These are phyloP conservation scores for Penicillium sclerotiorum DNA, from an alignment of 2,329 filamentous ascomycete genomes.

Conservation along the genomic window DNA sequence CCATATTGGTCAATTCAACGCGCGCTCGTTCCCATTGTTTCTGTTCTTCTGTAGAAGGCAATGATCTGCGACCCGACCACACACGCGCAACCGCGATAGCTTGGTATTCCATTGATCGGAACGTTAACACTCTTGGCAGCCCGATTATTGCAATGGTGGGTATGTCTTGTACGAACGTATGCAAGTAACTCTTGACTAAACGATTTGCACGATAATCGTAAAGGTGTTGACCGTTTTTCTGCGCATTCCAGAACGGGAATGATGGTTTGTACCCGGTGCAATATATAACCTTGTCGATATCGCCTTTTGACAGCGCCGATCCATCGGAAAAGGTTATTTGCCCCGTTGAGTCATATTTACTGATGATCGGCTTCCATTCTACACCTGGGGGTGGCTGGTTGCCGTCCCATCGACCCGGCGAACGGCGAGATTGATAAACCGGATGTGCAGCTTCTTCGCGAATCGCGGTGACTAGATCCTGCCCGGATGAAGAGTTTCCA, in stretches of 20 bases:
- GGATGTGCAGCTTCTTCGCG: background rate
- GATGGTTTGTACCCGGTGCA: constrained; percentile 2
- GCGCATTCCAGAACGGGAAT: constrained; percentile 1
- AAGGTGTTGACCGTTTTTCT: background rate
- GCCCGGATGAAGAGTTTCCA: background rate
- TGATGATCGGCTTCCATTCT: constrained; percentile 1
- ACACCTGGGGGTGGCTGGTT: background rate
- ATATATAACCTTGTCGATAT: constrained; percentile 3
- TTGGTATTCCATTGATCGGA: constrained; percentile 8
- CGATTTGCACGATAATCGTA: constrained; percentile 1
- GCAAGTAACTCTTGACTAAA: background rate
- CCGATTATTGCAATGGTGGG: background rate
- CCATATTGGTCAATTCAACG: background rate
- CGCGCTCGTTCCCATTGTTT: background rate
- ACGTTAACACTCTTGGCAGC: constrained; percentile 1
- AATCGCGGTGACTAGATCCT: background rate
- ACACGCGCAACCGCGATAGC: constrained; percentile 4
- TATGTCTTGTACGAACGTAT: background rate
- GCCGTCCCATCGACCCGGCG: constrained; percentile 2
- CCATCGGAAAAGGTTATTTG: background rate
- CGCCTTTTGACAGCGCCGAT: background rate
- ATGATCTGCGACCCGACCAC: background rate
- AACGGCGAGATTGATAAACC: constrained; percentile 1
- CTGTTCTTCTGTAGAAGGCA: background rate
- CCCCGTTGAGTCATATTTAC: background rate